Conservation (phyloP, 139 green algal species). For the Volvox reticuliferus region DNA sequence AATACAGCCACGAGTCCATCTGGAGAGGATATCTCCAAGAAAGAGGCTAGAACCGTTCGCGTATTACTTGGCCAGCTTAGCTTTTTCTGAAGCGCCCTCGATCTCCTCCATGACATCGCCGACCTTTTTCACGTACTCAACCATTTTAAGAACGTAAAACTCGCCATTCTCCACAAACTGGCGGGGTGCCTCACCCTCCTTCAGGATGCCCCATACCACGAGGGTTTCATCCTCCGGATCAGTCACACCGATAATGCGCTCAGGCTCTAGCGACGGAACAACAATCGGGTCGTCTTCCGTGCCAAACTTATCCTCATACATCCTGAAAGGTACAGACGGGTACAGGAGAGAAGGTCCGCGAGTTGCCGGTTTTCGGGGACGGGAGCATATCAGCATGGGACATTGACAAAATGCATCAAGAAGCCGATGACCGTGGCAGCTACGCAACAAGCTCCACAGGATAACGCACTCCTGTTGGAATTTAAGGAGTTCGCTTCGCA, state of each 20-base stretch:
- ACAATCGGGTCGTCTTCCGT: slow-evolving; percentile 75
- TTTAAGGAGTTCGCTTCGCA: no score
- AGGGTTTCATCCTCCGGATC: slow-evolving; percentile 81
- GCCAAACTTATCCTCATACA: slow-evolving; percentile 75
- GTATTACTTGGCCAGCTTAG: slow-evolving; percentile 34
- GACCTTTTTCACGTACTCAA: slow-evolving; percentile 54
- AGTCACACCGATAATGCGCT: slow-evolving; percentile 81
- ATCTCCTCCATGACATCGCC: slow-evolving; percentile 57
- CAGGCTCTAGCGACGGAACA: slow-evolving; percentile 69
- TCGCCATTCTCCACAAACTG: slow-evolving; percentile 81
- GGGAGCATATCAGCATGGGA: neutral
- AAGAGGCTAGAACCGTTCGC: no score
- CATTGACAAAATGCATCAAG: no score
- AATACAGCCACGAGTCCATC: no score
- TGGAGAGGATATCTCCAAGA: no score
- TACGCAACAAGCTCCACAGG: no score
- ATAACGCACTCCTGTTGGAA: no score
- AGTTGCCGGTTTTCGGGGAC: neutral
- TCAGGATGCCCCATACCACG: slow-evolving; percentile 77
- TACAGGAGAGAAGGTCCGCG: neutral
- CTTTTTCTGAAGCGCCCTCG: slow-evolving; percentile 34
- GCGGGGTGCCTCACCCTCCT: slow-evolving; percentile 68
- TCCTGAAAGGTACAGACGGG: slow-evolving; percentile 49
- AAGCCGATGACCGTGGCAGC: no score
- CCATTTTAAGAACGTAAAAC: slow-evolving; percentile 73